phyloP scores from a whole-genome alignment of 805 yeast species.

The Millerago galiae region DNA sequence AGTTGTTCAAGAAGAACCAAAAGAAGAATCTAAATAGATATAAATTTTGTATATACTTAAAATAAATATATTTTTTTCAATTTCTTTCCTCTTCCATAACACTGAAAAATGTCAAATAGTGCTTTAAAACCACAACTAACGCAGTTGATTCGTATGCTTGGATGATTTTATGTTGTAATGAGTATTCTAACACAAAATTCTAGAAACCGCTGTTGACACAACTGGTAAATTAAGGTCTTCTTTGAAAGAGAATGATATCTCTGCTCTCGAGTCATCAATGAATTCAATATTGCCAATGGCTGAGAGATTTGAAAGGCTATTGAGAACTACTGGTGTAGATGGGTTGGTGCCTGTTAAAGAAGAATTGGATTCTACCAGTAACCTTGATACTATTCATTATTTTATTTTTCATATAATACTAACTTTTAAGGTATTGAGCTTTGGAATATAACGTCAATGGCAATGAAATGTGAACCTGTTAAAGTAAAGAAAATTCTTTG shows the following conservation, averaged over 20 bases:
- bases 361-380: constrained; percentile 23
- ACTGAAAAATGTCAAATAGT: constrained; percentile 2
- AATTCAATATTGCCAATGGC: constrained; percentile 25
- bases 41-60: constrained; percentile 1
- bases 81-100: background rate
- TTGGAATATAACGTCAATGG: constrained; percentile 32
- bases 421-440: constrained; percentile 22
- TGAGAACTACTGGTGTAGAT: constrained; percentile 19
- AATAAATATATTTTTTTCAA: background rate
- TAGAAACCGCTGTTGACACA: constrained; percentile 14
- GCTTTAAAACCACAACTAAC: constrained; percentile 13
- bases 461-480: constrained; percentile 18
- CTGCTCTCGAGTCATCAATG: constrained; percentile 15
- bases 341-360: constrained; percentile 15
- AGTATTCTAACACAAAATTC: background rate
- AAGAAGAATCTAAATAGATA: background rate
- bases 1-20: constrained; percentile 13
- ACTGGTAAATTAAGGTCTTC: constrained; percentile 8
- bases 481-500: constrained; percentile 10
- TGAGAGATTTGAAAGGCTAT: constrained; percentile 25
- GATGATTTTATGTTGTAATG: background rate
- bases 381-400: background rate
- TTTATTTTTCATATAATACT: background rate
- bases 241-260: constrained; percentile 12
- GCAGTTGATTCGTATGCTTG: constrained; percentile 15